phyloP scores from a whole-genome alignment of 208 protist genomes.

The Porcisia deanei region DNA sequence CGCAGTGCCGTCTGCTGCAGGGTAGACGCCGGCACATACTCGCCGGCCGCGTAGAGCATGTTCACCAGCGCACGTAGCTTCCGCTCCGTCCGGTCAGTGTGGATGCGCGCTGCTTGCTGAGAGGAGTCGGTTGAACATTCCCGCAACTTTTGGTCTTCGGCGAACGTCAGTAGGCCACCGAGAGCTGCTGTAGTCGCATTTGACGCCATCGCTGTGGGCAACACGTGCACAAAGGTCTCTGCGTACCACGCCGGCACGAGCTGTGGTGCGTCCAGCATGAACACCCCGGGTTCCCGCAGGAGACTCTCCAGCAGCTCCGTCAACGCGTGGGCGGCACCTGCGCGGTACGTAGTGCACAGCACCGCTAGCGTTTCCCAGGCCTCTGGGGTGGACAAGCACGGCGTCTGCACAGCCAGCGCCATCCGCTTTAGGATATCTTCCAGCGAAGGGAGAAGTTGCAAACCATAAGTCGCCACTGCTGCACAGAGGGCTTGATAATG shows the following conservation, averaged over 20 bases:
- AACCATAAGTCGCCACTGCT: slow-evolving; percentile 34
- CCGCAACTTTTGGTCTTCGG: slow-evolving; percentile 17
- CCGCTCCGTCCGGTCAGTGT: slow-evolving; percentile 25
- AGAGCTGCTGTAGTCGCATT: slow-evolving; percentile 15
- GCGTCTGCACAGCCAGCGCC: slow-evolving; percentile 45
- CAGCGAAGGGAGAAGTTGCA: slow-evolving; percentile 62
- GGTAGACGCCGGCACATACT: slow-evolving; percentile 33
- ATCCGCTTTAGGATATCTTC: slow-evolving; percentile 53
- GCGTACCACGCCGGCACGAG: slow-evolving; percentile 38
- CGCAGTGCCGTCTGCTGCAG: slow-evolving; percentile 57
- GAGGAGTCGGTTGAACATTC: neutral
- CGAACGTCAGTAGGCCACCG: slow-evolving; percentile 18
- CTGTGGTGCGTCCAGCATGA: slow-evolving; percentile 53
- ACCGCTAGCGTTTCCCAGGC: slow-evolving; percentile 58
- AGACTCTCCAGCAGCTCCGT: slow-evolving; percentile 55
- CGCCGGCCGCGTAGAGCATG: slow-evolving; percentile 45
- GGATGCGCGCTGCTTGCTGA: slow-evolving; percentile 14
- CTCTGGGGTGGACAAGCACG: slow-evolving; percentile 38
- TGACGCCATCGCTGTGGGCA: slow-evolving; percentile 13
- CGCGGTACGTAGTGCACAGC: slow-evolving; percentile 56
- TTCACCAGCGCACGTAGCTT: slow-evolving; percentile 48
- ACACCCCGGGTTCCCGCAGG: slow-evolving; percentile 39
- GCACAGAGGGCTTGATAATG: slow-evolving; percentile 42
- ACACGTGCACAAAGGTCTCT: slow-evolving; percentile 16
- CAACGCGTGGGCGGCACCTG: slow-evolving; percentile 46